Percentiles rank a stretch among this genome's conserved stretches.
Evolutionary conservation across 2,329 filamentous ascomycete genomes (phyloP).

Genomic region (Exutisphaerella laricina): DNA sequence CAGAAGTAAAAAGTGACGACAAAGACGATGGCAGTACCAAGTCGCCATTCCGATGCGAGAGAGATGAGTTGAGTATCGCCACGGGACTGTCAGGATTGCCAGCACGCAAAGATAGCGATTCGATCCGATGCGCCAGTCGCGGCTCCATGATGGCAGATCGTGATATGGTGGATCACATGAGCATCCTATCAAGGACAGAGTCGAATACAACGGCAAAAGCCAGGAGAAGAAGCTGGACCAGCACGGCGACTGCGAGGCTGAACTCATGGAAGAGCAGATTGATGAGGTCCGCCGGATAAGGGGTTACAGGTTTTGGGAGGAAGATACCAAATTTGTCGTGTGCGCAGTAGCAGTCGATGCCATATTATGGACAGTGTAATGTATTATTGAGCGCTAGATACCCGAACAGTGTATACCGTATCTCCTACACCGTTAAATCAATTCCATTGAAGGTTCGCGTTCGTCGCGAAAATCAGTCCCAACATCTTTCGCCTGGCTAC

Average conservation of each 20-base stretch:
- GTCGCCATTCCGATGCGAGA: constrained; percentile 7
- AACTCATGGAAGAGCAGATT: constrained; percentile 17
- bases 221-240: constrained; percentile 12
- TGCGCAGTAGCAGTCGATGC: too few species aligned
- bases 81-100: constrained; percentile 12
- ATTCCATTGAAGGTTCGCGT: too few species aligned
- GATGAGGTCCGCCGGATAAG: constrained; percentile 5
- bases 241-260: constrained; percentile 17
- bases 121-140: constrained; percentile 6
- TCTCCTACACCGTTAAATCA: too few species aligned
- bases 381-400: too few species aligned
- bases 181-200: constrained; percentile 8
- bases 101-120: constrained; percentile 12
- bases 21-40: constrained; percentile 9
- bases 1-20: constrained; percentile 7
- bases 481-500: too few species aligned
- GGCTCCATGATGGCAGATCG: neutral
- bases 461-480: too few species aligned
- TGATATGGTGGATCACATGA: constrained; percentile 7
- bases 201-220: constrained; percentile 4
- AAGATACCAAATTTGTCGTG: neutral
- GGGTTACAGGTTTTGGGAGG: neutral
- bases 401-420: too few species aligned
- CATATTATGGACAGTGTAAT: too few species aligned
- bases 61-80: constrained; percentile 15